These are phyloP conservation scores for Eucalyptus leucophloia DNA, from an alignment of 345 rosid genomes.

Conservation along the genomic window DNA sequence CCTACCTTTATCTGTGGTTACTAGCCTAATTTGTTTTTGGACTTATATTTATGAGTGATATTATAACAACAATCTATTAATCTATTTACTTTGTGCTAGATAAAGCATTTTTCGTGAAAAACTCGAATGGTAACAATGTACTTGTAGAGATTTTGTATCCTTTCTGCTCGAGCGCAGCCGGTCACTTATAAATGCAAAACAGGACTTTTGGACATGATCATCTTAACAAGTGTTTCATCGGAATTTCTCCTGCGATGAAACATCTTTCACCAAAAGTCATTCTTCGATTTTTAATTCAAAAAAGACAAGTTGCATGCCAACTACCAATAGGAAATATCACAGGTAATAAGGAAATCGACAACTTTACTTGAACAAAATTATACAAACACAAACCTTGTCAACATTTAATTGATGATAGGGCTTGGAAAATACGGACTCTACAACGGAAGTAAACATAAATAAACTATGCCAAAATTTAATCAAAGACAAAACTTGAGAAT, in stretches of 20 bases:
- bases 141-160: not conserved
- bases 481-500: too few relatives aligned
- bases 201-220: not conserved
- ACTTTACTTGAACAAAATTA: rapidly evolving
- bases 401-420: too few relatives aligned
- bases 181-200: not conserved
- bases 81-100: not conserved
- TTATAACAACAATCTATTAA: not conserved
- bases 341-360: too few relatives aligned
- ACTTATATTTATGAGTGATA: not conserved
- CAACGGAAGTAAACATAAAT: too few relatives aligned
- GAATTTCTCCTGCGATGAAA: too few relatives aligned
- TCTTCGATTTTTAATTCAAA: too few relatives aligned
- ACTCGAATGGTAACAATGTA: not conserved
- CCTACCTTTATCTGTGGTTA: not conserved
- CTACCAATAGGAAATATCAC: too few relatives aligned
- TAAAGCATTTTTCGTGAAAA: not conserved
- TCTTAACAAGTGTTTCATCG: not conserved
- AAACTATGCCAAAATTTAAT: too few relatives aligned
- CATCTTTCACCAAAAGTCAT: too few relatives aligned
- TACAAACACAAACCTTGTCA: too few relatives aligned
- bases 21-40: not conserved
- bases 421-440: too few relatives aligned
- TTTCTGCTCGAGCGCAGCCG: not conserved
- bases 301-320: too few relatives aligned